Percentiles rank a stretch among this genome's conserved stretches.
These are phyloP conservation scores for Magnolia changhungtana DNA, from an alignment of 164 flowering plant genomes.

Conservation along the genomic window DNA sequence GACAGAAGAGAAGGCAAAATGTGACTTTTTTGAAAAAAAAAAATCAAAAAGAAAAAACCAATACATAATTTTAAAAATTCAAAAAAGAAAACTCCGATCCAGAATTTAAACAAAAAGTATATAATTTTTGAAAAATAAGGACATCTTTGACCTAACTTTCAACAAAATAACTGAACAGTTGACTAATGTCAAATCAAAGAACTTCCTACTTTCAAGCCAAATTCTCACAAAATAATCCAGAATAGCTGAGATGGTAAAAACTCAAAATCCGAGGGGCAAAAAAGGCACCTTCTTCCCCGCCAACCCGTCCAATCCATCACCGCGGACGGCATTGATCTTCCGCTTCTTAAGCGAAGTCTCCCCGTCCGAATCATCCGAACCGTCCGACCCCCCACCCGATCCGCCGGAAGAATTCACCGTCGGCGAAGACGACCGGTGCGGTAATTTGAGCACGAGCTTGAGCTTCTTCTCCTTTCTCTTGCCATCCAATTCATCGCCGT, in stretches of 20 bases:
- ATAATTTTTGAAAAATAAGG: neutral
- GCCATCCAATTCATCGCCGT: constrained; percentile 16
- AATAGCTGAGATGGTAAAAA: neutral
- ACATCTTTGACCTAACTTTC: neutral
- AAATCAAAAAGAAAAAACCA: neutral
- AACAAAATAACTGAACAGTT: neutral
- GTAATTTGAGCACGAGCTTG: constrained; percentile 39
- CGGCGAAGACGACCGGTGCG: constrained; percentile 10
- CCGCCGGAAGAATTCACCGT: neutral
- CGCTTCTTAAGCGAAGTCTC: constrained; percentile 37
- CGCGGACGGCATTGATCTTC: constrained; percentile 46
- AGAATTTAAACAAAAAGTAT: neutral
- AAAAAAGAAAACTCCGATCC: neutral
- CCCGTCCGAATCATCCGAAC: constrained; percentile 4
- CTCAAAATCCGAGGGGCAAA: neutral
- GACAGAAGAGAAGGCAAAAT: neutral
- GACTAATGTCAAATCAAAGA: constrained; percentile 1
- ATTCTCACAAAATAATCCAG: neutral
- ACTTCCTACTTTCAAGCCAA: neutral
- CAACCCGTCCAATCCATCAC: neutral
- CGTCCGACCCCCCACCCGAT: constrained; percentile 15
- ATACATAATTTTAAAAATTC: neutral
- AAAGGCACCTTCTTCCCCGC: constrained; percentile 25
- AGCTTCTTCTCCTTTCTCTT: constrained; percentile 52
- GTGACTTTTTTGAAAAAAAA: neutral